Conservation (phyloP, 345 rosid species). For the Kandelia obovata region DNA sequence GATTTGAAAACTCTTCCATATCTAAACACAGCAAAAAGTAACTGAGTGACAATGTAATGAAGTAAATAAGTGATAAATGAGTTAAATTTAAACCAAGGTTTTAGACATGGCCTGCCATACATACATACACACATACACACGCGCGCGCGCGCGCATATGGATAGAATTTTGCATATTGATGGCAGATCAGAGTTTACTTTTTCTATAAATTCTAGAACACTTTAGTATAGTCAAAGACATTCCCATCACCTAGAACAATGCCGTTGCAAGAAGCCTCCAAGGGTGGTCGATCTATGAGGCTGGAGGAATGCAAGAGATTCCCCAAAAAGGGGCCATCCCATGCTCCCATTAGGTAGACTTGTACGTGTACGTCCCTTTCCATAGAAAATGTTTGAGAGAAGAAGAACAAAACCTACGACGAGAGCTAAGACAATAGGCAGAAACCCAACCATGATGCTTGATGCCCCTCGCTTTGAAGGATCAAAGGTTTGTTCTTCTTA, state of each 20-base stretch:
- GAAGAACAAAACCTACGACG: conserved; percentile 18
- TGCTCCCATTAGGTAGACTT: conserved; percentile 51
- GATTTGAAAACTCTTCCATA: conserved; percentile 80
- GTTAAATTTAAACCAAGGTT: too few relatives aligned
- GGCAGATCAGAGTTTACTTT: too few relatives aligned
- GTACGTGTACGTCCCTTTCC: conserved; percentile 8
- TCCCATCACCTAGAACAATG: conserved; percentile 52
- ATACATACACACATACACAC: too few relatives aligned
- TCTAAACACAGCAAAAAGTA: conserved; percentile 22
- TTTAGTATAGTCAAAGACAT: too few relatives aligned
- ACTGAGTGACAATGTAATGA: neutral
- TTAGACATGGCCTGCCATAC: too few relatives aligned
- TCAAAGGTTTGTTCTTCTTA: neutral
- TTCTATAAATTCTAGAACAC: too few relatives aligned
- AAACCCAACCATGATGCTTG: conserved; percentile 15
- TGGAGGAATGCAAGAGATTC: conserved; percentile 69
- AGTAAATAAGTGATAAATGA: too few relatives aligned
- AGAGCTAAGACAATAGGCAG: conserved; percentile 9
- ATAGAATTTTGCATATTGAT: too few relatives aligned
- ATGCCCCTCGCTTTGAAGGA: neutral
- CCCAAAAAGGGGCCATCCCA: conserved; percentile 81
- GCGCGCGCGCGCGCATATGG: too few relatives aligned
- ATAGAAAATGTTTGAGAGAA: conserved; percentile 1
- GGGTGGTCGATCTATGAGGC: conserved; percentile 70
- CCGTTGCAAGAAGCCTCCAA: conserved; percentile 60